Percentiles rank a stretch among this genome's conserved stretches.
Evolutionary conservation across 1,139 yeast species (phyloP).

Genomic region (Candida dubliniensis): DNA sequence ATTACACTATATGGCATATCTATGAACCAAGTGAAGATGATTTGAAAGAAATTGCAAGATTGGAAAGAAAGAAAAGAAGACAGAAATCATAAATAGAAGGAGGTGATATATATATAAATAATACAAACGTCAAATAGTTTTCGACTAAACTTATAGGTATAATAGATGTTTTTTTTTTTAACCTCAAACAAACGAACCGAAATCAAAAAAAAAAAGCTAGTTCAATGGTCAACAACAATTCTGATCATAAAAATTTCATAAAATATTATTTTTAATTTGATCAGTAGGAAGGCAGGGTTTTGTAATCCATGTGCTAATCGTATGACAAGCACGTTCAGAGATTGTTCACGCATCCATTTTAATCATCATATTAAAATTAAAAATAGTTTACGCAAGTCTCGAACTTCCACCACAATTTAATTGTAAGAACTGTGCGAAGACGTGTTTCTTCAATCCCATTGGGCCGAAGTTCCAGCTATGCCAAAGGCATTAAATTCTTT

Average conservation of each 20-base stretch:
- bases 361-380: constrained; percentile 36
- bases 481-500: neutral
- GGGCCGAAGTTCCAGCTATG: neutral
- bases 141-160: neutral
- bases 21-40: constrained; percentile 94
- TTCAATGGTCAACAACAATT: too few species aligned
- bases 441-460: neutral
- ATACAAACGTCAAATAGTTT: neutral
- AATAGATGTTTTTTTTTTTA: constrained; percentile 4
- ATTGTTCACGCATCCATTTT: constrained; percentile 54
- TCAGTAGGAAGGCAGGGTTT: constrained; percentile 58
- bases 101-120: neutral
- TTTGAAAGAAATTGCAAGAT: constrained; percentile 65
- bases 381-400: neutral
- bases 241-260: too few species aligned
- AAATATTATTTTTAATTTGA: constrained; percentile 4
- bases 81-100: constrained; percentile 16
- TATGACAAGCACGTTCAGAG: constrained; percentile 45
- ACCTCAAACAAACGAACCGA: neutral
- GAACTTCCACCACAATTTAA: neutral
- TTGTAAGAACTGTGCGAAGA: neutral
- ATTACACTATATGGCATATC: constrained; percentile 86
- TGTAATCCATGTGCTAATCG: constrained; percentile 46
- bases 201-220: constrained; percentile 1
- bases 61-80: constrained; percentile 69